A percentile compares a stretch with the other conserved stretches of the same genome.
phyloP scores from a whole-genome alignment of 176 grass and related monocot genomes.

The Pontederia paniculata region DNA sequence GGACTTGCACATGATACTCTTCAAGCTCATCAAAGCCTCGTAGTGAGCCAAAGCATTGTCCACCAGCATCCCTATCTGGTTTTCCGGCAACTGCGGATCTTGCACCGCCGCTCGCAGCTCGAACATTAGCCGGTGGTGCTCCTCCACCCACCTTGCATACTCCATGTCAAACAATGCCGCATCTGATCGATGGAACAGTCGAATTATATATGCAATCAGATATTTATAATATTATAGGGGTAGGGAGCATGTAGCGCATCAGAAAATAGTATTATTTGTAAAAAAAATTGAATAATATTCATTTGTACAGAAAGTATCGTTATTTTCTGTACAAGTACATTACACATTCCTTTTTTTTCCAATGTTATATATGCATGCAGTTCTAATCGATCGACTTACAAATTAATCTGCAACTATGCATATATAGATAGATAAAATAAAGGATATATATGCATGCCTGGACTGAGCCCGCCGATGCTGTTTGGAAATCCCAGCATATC shows the following conservation, averaged over 20 bases:
- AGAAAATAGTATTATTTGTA: neutral
- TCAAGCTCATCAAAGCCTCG: slow-evolving; percentile 30
- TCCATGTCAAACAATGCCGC: slow-evolving; percentile 12
- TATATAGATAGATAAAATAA: too few relatives aligned
- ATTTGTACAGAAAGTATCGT: too few relatives aligned
- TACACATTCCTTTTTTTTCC: too few relatives aligned
- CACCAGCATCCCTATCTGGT: slow-evolving; percentile 32
- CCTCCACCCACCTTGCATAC: slow-evolving; percentile 4
- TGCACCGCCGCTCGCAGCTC: slow-evolving; percentile 7
- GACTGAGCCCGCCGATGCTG: slow-evolving; percentile 28
- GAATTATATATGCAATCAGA: too few relatives aligned
- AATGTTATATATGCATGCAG: too few relatives aligned
- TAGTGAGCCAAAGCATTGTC: slow-evolving; percentile 24
- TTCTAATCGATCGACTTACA: too few relatives aligned
- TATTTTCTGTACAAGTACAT: too few relatives aligned
- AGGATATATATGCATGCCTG: slow-evolving; percentile 24
- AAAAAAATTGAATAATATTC: neutral
- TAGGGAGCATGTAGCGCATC: too few relatives aligned
- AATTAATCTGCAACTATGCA: too few relatives aligned
- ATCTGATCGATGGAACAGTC: neutral
- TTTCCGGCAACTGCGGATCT: neutral
- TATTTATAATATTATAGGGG: too few relatives aligned
- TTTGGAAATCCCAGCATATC: slow-evolving; percentile 24
- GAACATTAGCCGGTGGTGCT: slow-evolving; percentile 4
- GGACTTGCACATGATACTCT: slow-evolving; percentile 26